phyloP scores from a whole-genome alignment of 805 yeast species.

The Vanderwaltozyma yarrowii region DNA sequence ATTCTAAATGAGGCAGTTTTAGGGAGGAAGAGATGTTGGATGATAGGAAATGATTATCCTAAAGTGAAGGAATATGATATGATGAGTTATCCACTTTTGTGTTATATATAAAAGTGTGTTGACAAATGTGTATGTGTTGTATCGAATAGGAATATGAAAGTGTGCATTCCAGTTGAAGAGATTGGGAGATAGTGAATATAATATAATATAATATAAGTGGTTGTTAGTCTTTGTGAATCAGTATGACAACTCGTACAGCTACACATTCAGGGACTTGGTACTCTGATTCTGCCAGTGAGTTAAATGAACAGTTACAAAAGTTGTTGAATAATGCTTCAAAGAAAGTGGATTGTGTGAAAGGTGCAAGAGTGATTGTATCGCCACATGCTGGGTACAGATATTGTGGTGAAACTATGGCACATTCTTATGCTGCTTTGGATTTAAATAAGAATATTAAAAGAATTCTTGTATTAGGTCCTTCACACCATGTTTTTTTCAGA shows the following conservation, averaged over 20 bases:
- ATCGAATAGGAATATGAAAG: no score
- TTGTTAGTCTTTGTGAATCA: no score
- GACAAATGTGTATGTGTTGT: no score
- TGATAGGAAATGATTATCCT: no score
- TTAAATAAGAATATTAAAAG: slow-evolving; percentile 35
- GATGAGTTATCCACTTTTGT: no score
- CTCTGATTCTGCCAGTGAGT: slow-evolving; percentile 32
- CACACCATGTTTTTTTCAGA: slow-evolving; percentile 77
- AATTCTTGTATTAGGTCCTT: slow-evolving; percentile 81
- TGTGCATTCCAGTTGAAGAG: no score
- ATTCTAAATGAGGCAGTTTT: no score
- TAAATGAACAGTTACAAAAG: slow-evolving; percentile 42
- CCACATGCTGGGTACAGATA: slow-evolving; percentile 88
- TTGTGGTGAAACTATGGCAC: slow-evolving; percentile 69
- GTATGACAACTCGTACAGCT: slow-evolving; percentile 44
- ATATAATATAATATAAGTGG: no score
- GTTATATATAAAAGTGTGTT: no score
- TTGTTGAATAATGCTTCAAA: slow-evolving; percentile 28
- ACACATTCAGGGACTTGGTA: slow-evolving; percentile 95
- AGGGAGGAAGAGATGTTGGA: no score
- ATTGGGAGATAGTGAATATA: no score
- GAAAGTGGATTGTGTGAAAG: background rate
- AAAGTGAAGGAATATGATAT: no score
- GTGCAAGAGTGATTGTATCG: background rate
- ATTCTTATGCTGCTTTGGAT: slow-evolving; percentile 68